These are phyloP conservation scores for Cicer cuneatum DNA, from an alignment of 306 rosid genomes.

Conservation along the genomic window DNA sequence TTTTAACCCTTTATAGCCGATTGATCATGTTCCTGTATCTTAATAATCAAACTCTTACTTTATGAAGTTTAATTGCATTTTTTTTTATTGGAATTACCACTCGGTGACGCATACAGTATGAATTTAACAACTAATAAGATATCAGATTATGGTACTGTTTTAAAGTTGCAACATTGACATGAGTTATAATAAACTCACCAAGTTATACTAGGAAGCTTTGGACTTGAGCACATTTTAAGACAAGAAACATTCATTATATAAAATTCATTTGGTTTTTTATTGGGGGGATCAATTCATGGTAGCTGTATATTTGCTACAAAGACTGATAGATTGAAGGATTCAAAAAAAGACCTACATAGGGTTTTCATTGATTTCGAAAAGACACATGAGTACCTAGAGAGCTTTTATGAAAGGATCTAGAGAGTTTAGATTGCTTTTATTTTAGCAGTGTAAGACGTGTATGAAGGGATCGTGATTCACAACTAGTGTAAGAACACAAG, in stretches of 20 bases:
- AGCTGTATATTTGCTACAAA: neutral
- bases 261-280: conserved; percentile 2
- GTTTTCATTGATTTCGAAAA: neutral
- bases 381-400: neutral
- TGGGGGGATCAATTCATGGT: neutral
- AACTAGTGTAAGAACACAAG: neutral
- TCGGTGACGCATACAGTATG: conserved; percentile 8
- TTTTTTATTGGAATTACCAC: conserved; percentile 10
- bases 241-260: neutral
- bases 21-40: neutral
- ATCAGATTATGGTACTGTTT: neutral
- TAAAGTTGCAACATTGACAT: neutral
- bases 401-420: neutral
- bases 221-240: neutral
- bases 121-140: neutral
- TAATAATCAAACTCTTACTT: neutral
- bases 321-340: neutral
- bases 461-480: neutral
- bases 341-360: neutral
- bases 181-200: neutral
- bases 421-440: neutral
- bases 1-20: neutral
- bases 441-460: neutral
- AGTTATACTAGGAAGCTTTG: neutral
- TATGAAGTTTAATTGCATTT: neutral